Evolutionary conservation across 108 stramenopile genomes (phyloP), one percentile per base, ranked within the genome.

Genomic region (Pseudonitzschia multistriata): DNA sequence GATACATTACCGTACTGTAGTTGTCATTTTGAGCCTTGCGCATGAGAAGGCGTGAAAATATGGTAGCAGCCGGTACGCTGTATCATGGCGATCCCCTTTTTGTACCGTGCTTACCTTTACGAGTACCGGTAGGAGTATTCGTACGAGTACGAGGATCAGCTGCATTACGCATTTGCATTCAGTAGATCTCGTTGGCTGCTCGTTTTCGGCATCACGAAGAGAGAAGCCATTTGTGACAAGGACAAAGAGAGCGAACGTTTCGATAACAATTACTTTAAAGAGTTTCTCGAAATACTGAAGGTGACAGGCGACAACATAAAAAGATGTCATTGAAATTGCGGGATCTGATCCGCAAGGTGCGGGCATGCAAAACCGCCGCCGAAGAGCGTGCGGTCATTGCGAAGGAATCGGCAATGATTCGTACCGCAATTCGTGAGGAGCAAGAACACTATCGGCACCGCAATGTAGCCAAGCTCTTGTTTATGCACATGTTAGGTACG

Each of bases 381-480:
- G 99, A 98, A 80, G 99, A 99, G 79, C 96, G 99, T 10, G 97
- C 96, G 11, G 97, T 98, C 60, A 98, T 99, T 66, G 92, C 96
- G 67, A 97, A 98, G 75, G 98, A 99, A 72, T 96, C 92, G 49
- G 99, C 98, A 35, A 93, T 97, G 82, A 99, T 99, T 59, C 92
- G 99, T 31, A 99, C 98, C 14, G 97, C 98, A 3, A 95, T 99
- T 70, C 96, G 96, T 35, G 98, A 98, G 62, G 97, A 99, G 72
- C 91, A 97, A 74, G 94, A 89, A 54, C 95, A 95, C 66, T 98
- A 90, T 73, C 92, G 98, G 31, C 97, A 99, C 73, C 89, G 98
- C 25, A 99, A 99, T 76, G 98, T 99, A 56, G 97, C 97, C 45
- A 99, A 99, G 79, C 84, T 99, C 19, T 80, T 99, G n/a, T 99